Evolutionary conservation across 345 rosid genomes (phyloP).

Genomic region (Pseudoturritis turrita): DNA sequence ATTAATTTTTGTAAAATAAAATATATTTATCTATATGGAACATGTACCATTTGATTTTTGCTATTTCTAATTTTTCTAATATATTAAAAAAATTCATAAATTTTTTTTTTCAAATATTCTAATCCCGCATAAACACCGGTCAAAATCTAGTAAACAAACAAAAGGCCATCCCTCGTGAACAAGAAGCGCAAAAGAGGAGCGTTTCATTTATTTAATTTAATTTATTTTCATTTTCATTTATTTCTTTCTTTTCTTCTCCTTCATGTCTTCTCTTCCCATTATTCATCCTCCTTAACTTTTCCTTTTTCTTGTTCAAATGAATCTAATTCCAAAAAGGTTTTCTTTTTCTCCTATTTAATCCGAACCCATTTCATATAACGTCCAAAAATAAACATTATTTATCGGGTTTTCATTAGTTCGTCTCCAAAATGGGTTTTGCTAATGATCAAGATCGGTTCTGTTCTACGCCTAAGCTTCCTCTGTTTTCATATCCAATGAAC

Average conservation of each 20-base stretch:
- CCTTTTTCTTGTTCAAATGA: slow-evolving; percentile 29
- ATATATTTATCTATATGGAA: too few species aligned
- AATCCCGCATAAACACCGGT: too few species aligned
- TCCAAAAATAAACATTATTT: too few species aligned
- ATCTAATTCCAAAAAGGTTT: slow-evolving; percentile 15
- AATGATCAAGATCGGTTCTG: slow-evolving; percentile 23
- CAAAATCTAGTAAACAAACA: not conserved
- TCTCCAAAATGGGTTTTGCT: not conserved
- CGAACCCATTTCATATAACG: slow-evolving; percentile 22
- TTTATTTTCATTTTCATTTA: not conserved
- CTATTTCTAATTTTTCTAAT: too few species aligned
- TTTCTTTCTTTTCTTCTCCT: slow-evolving; percentile 15
- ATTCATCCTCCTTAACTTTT: slow-evolving; percentile 28
- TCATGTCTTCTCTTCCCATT: slow-evolving; percentile 5
- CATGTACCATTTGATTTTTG: too few species aligned
- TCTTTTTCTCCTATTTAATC: slow-evolving; percentile 19
- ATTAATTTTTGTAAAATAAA: too few species aligned
- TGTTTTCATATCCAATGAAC: slow-evolving; percentile 46
- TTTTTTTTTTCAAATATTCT: too few species aligned
- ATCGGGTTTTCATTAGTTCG: not conserved
- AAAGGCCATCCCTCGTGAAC: slow-evolving; percentile 40
- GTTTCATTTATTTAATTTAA: slow-evolving; percentile 21
- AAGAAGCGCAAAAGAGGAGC: slow-evolving; percentile 33
- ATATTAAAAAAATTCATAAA: too few species aligned
- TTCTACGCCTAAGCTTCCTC: slow-evolving; percentile 51